Percentiles rank a stretch among this genome's conserved stretches.
phyloP scores from a whole-genome alignment of 2,329 filamentous ascomycete species.

The Sporothrix pseudoabietina region DNA sequence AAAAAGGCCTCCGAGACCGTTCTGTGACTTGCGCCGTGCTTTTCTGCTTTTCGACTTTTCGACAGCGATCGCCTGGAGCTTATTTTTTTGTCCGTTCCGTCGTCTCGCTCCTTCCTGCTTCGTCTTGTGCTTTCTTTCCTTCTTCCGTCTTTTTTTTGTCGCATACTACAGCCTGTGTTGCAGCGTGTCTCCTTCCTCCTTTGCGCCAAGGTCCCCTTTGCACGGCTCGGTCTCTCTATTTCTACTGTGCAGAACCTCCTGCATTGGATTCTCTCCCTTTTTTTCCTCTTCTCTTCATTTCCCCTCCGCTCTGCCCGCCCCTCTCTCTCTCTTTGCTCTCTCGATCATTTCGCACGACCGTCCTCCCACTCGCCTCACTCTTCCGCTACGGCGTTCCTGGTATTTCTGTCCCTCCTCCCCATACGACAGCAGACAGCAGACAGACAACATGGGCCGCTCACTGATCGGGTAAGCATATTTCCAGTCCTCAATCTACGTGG shows the following conservation, averaged over 20 bases:
- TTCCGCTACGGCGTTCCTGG: not conserved
- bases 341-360: not conserved
- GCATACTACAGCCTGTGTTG: not conserved
- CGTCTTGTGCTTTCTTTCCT: not conserved
- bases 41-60: slow-evolving; percentile 3
- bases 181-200: not conserved
- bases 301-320: not conserved
- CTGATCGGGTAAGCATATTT: slow-evolving; percentile 21
- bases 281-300: not conserved
- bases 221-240: not conserved
- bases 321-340: not conserved
- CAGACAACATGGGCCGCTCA: slow-evolving; percentile 16
- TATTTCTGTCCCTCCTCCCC: not conserved
- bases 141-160: not conserved
- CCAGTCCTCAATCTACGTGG: not conserved
- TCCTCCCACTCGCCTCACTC: not conserved
- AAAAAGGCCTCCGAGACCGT: slow-evolving; percentile 17
- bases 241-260: not conserved
- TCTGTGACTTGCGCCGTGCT: not conserved
- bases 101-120: not conserved
- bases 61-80: not conserved
- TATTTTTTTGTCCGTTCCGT: not conserved
- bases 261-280: not conserved
- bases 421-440: not conserved
- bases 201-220: not conserved